Percentiles rank a stretch among this genome's conserved stretches.
Evolutionary conservation across 2,329 filamentous ascomycete species (phyloP).

Genomic region (Bimuria novae-zelandiae): DNA sequence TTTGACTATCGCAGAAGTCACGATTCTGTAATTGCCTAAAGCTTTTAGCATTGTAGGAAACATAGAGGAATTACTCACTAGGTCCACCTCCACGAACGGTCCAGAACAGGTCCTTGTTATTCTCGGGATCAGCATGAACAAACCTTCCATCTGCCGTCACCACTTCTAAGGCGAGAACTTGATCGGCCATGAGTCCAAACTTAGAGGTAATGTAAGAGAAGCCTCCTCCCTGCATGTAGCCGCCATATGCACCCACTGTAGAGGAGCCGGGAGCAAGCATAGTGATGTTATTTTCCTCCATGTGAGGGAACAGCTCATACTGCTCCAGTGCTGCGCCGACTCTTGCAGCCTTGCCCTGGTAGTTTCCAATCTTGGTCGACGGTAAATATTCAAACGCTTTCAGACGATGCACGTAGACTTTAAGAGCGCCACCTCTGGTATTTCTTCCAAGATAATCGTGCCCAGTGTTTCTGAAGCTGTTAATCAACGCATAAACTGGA

Average conservation of each 20-base stretch:
- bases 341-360: conserved; percentile 30
- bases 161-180: conserved; percentile 31
- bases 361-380: conserved; percentile 20
- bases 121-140: conserved; percentile 24
- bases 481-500: background rate
- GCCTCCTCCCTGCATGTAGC: conserved; percentile 54
- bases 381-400: conserved; percentile 34
- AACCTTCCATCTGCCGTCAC: conserved; percentile 33
- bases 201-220: conserved; percentile 54
- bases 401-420: conserved; percentile 31
- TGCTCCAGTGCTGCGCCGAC: conserved; percentile 31
- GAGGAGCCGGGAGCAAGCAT: conserved; percentile 25
- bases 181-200: conserved; percentile 41
- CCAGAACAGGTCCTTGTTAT: conserved; percentile 36
- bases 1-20: conserved; percentile 34
- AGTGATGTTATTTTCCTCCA: conserved; percentile 28
- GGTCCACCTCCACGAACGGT: conserved; percentile 38
- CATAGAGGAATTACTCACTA: conserved; percentile 14
- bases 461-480: conserved; percentile 31
- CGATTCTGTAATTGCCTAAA: conserved; percentile 35
- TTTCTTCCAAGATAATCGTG: conserved; percentile 31
- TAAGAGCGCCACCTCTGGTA: conserved; percentile 34
- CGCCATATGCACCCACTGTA: conserved; percentile 54
- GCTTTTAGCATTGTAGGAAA: background rate
- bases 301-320: conserved; percentile 27